Evolutionary conservation across 768 basidiomycete species (phyloP).

Genomic region (Ramaria sp.): DNA sequence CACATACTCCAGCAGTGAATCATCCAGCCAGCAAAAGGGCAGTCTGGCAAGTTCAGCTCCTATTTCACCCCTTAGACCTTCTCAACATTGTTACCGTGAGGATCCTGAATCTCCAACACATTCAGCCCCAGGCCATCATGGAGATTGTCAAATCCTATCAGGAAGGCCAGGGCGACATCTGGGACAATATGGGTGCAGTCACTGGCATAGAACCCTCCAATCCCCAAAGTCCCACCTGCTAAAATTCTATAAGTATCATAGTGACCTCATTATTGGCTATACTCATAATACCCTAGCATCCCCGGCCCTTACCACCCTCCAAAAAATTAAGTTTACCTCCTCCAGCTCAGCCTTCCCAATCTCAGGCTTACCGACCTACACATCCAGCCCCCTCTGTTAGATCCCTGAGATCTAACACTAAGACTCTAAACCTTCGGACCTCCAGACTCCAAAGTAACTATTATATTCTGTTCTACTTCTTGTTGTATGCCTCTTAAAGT

Average conservation of each 20-base stretch:
- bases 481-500: too few species aligned
- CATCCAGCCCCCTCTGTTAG: conserved; percentile 61
- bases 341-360: conserved; percentile 25
- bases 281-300: conserved; percentile 18
- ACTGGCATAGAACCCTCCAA: conserved; percentile 3
- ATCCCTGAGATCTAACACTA: too few species aligned
- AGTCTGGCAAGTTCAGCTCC: too few species aligned
- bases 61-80: too few species aligned
- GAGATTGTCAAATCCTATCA: conserved; percentile 99
- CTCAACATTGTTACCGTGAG: too few species aligned
- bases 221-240: conserved; percentile 31
- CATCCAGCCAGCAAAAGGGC: too few species aligned
- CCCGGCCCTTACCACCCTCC: conserved; percentile 26
- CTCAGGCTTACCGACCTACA: conserved; percentile 29
- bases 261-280: neutral
- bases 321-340: conserved; percentile 16
- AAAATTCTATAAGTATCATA: conserved; percentile 41
- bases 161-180: conserved; percentile 43
- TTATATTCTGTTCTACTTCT: too few species aligned
- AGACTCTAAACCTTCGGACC: too few species aligned
- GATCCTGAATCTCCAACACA: too few species aligned
- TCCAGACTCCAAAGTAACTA: too few species aligned
- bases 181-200: conserved; percentile 53
- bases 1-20: too few species aligned
- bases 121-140: conserved; percentile 96